Evolutionary conservation across 768 basidiomycete genomes (phyloP).

Genomic region (Termitomyces sp.): DNA sequence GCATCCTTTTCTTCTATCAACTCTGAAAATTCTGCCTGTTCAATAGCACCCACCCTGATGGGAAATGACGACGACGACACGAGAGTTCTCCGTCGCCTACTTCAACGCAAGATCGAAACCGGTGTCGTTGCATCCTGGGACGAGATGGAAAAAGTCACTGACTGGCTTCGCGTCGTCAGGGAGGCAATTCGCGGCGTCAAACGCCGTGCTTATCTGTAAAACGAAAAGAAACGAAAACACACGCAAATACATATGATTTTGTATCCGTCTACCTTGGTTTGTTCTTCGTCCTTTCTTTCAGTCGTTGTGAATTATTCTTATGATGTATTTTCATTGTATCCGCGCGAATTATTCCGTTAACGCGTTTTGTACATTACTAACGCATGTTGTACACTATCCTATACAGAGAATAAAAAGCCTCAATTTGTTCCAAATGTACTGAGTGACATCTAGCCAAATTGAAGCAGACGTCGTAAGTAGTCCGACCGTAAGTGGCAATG

Average conservation of each 20-base stretch:
- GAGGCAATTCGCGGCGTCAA: slow-evolving; percentile 57
- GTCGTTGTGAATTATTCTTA: slow-evolving; percentile 9
- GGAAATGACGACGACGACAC: slow-evolving; percentile 62
- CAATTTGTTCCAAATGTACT: background rate
- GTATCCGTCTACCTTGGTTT: slow-evolving; percentile 5
- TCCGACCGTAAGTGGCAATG: background rate
- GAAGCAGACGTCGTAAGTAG: background rate
- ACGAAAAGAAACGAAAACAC: slow-evolving; percentile 2
- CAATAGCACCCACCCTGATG: slow-evolving; percentile 43
- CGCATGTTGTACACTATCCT: slow-evolving; percentile 11
- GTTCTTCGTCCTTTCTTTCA: background rate
- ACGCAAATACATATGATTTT: background rate
- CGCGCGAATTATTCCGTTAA: slow-evolving; percentile 11
- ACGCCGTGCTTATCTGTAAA: slow-evolving; percentile 39
- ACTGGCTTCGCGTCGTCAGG: slow-evolving; percentile 61
- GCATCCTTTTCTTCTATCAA: slow-evolving; percentile 37
- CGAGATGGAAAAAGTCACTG: slow-evolving; percentile 53
- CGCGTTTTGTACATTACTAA: slow-evolving; percentile 12
- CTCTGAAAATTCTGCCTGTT: slow-evolving; percentile 36
- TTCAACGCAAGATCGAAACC: slow-evolving; percentile 61
- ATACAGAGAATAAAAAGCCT: slow-evolving; percentile 7
- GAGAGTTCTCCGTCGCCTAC: slow-evolving; percentile 53
- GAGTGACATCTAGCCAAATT: background rate
- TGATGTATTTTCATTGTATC: slow-evolving; percentile 27
- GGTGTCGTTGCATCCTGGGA: slow-evolving; percentile 50